Base-by-base conservation (phyloP, 2,329 filamentous ascomycete genomes). In the Claviceps cyperi region DNA sequence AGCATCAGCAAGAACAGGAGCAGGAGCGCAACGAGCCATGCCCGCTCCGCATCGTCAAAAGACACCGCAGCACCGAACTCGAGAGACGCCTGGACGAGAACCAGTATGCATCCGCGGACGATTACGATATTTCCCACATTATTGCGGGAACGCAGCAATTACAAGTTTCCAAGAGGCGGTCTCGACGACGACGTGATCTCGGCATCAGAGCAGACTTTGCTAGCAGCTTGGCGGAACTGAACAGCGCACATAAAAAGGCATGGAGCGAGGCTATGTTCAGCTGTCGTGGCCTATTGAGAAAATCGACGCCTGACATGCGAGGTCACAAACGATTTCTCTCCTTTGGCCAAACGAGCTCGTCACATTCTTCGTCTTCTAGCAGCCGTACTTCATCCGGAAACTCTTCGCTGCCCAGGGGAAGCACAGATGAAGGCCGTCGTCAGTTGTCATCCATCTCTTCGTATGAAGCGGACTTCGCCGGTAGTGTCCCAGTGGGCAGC, bases 1-100 rank as follows among this genome's bases (percentile, higher is more conserved):
- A 28, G 37, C 49, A 40, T 15, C 35, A 41, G 28, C n/a, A 17
- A n/a, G 41, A 46, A 21, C 41, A 9, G 13, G 19, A 19, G 17
- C 32, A 22, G 24, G 21, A 47, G 35, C 46, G 24, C 21, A 63
- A 62, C 56, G 58, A 59, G 50, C 70, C 74, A 17, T 66, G 66
- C 35, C 76, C 77, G 11, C 59, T 78, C 36, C 69, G 72, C 40
- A 74, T 79, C 57, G 59, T 70, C 57, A 79, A 76, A 58, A 63
- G 64, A 36, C 43, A 46, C 8, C 49, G 51, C 24, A 39, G 49
- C 32, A 49, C 13, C 17, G 36, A 36, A 14, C 14, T n/a, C 17
- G 15, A 38, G 8, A 24, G 17, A 28, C 36, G 37, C 1, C 6
- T 7, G n/a, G 40, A 32, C 15, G 43, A 40, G 7, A 24, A 43